phyloP scores from a whole-genome alignment of 2,329 filamentous ascomycete species.

The Penicillium hordei region DNA sequence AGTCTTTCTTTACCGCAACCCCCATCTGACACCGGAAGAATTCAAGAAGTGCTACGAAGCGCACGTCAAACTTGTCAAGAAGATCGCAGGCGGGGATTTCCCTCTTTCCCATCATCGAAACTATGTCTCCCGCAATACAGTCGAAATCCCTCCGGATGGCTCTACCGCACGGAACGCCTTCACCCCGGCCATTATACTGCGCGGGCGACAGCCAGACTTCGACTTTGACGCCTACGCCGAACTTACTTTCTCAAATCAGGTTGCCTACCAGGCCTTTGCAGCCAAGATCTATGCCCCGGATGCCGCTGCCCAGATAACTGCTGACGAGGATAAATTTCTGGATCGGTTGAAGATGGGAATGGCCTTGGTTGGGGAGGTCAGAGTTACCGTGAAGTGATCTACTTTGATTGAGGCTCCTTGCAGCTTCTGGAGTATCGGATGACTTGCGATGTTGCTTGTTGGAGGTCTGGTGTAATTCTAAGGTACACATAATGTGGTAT shows the following conservation, averaged over 20 bases:
- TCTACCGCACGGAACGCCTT: slow-evolving; percentile 16
- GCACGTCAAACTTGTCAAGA: slow-evolving; percentile 21
- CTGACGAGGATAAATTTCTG: slow-evolving; percentile 21
- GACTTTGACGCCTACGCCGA: slow-evolving; percentile 21
- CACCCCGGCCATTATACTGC: slow-evolving; percentile 18
- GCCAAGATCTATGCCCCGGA: slow-evolving; percentile 15
- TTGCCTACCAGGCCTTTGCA: slow-evolving; percentile 13
- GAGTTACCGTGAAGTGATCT: background rate
- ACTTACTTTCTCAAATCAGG: slow-evolving; percentile 19
- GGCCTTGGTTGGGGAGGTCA: slow-evolving; percentile 5
- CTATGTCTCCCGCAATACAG: slow-evolving; percentile 16
- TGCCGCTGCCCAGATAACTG: slow-evolving; percentile 18
- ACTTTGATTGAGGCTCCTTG: background rate
- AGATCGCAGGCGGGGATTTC: slow-evolving; percentile 16
- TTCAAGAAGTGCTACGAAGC: slow-evolving; percentile 25
- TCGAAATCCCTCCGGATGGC: slow-evolving; percentile 2
- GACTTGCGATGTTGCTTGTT: background rate
- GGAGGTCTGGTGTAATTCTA: background rate
- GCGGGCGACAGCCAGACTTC: slow-evolving; percentile 17
- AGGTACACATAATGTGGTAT: background rate
- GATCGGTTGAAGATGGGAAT: slow-evolving; percentile 15
- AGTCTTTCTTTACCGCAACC: slow-evolving; percentile 16
- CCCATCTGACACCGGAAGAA: slow-evolving; percentile 15
- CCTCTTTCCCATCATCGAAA: slow-evolving; percentile 20
- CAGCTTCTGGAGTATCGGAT: background rate